Percentiles rank a stretch among this genome's conserved stretches.
Evolutionary conservation across 108 stramenopile species (phyloP).

Genomic region (Pseudonitzschia delicatissima): DNA sequence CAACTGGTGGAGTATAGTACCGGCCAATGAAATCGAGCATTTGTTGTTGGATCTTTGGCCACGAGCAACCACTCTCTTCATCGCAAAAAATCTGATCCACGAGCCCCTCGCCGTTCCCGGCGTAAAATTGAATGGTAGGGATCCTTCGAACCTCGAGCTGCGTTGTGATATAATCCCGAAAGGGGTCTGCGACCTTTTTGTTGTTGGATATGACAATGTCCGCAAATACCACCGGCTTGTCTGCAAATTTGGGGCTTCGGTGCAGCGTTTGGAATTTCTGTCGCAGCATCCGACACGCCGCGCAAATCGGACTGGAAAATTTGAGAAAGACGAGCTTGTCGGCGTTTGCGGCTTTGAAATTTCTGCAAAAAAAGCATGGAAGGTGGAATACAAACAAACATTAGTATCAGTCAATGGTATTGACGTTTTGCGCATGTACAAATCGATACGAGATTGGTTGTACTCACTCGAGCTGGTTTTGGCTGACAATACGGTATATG

Average conservation of each 20-base stretch:
- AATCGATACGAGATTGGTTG: background rate
- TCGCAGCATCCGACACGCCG: slow-evolving; percentile 9
- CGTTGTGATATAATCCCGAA: slow-evolving; percentile 9
- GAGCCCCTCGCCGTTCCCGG: background rate
- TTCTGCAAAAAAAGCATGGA: background rate
- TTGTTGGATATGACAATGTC: slow-evolving; percentile 19
- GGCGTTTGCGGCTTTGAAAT: slow-evolving; percentile 5
- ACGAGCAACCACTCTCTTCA: slow-evolving; percentile 4
- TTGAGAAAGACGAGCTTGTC: slow-evolving; percentile 17
- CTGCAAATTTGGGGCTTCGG: slow-evolving; percentile 8
- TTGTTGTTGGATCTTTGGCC: slow-evolving; percentile 14
- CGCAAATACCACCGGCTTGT: slow-evolving; percentile 9
- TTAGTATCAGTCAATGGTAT: background rate
- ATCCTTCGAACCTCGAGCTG: background rate
- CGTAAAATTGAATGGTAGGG: slow-evolving; percentile 13
- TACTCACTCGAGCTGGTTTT: slow-evolving; percentile 16
- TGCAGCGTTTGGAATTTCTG: slow-evolving; percentile 15
- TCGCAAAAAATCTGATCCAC: slow-evolving; percentile 8
- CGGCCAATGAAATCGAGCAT: slow-evolving; percentile 7
- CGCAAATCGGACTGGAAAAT: slow-evolving; percentile 10
- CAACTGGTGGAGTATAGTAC: background rate
- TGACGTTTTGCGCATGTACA: no score
- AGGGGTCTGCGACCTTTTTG: slow-evolving; percentile 10
- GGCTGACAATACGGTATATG: slow-evolving; percentile 12
- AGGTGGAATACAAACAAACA: background rate